These are phyloP conservation scores for Cordia subcordata DNA, from an alignment of 257 asterid genomes.

Conservation along the genomic window DNA sequence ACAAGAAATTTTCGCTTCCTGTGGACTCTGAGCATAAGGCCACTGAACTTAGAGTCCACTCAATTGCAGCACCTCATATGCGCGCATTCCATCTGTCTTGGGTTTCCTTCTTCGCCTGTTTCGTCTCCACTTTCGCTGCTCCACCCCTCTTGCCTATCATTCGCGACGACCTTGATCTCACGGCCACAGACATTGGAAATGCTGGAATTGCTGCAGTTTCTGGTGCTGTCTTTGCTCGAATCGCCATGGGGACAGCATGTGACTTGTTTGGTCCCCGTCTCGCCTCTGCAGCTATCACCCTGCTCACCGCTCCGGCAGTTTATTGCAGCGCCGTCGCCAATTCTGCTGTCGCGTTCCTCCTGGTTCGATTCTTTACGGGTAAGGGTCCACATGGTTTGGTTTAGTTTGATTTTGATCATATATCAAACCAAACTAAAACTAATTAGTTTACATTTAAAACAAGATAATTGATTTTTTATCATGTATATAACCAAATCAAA, in stretches of 20 bases:
- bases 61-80: constrained; percentile 75
- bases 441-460: too few relatives aligned
- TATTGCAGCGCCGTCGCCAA: constrained; percentile 39
- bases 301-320: constrained; percentile 76
- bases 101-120: constrained; percentile 83
- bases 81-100: constrained; percentile 81
- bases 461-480: too few relatives aligned
- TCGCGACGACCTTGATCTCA: constrained; percentile 73
- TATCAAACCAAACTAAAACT: too few relatives aligned
- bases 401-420: too few relatives aligned
- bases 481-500: too few relatives aligned
- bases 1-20: constrained; percentile 40
- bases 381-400: too few relatives aligned
- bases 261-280: constrained; percentile 78
- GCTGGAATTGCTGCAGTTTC: constrained; percentile 88
- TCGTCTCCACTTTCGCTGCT: constrained; percentile 83
- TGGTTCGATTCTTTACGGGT: constrained; percentile 63
- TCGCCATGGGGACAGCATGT: constrained; percentile 83
- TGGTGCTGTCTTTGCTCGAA: constrained; percentile 76
- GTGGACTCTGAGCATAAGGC: constrained; percentile 84
- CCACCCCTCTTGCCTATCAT: constrained; percentile 82
- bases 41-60: constrained; percentile 44
- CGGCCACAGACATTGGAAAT: constrained; percentile 81
- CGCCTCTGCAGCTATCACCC: constrained; percentile 57
- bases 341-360: constrained; percentile 47